Conservation (phyloP, 148 eudicot genomes). For the Camellia sinensis region DNA sequence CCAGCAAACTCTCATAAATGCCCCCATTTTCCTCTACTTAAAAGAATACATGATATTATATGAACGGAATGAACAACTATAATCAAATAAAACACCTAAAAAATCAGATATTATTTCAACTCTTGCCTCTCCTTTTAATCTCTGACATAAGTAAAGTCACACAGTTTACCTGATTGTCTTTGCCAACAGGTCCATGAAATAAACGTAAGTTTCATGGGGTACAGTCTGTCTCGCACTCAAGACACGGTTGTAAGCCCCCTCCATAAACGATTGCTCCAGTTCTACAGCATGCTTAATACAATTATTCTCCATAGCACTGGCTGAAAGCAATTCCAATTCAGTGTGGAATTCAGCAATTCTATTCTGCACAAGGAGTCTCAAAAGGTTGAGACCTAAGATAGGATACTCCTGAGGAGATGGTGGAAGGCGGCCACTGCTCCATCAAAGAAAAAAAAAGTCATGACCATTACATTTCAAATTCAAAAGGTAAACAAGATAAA, state of each 20-base stretch:
- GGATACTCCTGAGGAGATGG: conserved; percentile 55
- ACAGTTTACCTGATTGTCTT: conserved; percentile 78
- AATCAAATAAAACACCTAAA: background rate
- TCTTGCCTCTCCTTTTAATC: background rate
- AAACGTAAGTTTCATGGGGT: conserved; percentile 88
- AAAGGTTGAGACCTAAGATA: conserved; percentile 68
- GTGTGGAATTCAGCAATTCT: conserved; percentile 92
- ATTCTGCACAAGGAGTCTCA: conserved; percentile 85
- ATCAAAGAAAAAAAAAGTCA: conserved; percentile 18
- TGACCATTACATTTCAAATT: too few species aligned
- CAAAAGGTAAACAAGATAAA: too few species aligned
- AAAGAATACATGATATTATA: background rate
- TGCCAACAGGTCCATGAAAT: conserved; percentile 89
- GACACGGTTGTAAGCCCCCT: conserved; percentile 97
- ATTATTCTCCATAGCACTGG: conserved; percentile 67
- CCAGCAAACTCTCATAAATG: background rate
- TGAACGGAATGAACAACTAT: background rate
- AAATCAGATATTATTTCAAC: background rate
- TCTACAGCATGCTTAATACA: conserved; percentile 97
- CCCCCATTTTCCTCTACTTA: background rate
- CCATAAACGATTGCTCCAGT: conserved; percentile 96
- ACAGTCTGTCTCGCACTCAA: conserved; percentile 90
- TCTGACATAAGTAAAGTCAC: background rate
- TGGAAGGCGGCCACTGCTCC: conserved; percentile 64
- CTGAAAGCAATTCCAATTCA: conserved; percentile 78